phyloP scores from a whole-genome alignment of 345 rosid species.

The Gossypium raimondii region DNA sequence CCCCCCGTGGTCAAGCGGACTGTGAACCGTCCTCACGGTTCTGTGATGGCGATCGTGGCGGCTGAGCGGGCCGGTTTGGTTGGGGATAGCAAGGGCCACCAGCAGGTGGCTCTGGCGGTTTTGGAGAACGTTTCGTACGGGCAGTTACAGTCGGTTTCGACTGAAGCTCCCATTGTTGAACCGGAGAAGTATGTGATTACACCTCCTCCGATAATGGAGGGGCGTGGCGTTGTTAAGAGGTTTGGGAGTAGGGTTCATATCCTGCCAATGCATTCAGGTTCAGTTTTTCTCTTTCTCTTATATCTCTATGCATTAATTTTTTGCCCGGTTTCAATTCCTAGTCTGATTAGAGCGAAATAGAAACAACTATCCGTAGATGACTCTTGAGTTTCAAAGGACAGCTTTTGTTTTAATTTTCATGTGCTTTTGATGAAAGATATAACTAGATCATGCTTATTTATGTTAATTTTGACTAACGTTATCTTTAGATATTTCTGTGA shows the following conservation, averaged over 20 bases:
- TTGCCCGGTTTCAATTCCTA: not conserved
- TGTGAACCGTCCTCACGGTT: slow-evolving; percentile 74
- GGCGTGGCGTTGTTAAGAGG: slow-evolving; percentile 76
- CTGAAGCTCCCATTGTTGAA: slow-evolving; percentile 47
- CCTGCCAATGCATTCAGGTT: slow-evolving; percentile 97
- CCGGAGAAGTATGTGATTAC: slow-evolving; percentile 61
- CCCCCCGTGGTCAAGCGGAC: slow-evolving; percentile 54
- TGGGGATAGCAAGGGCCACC: slow-evolving; percentile 45
- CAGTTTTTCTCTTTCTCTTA: not conserved
- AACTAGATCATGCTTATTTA: not conserved
- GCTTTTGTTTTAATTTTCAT: not conserved
- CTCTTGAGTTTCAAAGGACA: not conserved
- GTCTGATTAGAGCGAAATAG: not conserved
- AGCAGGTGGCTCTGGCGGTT: slow-evolving; percentile 31
- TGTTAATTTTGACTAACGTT: not conserved
- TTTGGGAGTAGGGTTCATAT: slow-evolving; percentile 67
- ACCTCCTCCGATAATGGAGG: slow-evolving; percentile 80
- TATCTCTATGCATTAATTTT: not conserved
- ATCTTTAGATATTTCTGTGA: no score
- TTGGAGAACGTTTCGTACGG: slow-evolving; percentile 61
- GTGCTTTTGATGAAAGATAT: no score
- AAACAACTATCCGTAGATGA: not conserved
- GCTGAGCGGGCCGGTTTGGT: slow-evolving; percentile 55
- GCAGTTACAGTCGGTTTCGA: slow-evolving; percentile 77
- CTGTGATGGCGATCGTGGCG: slow-evolving; percentile 53